Percentiles rank a stretch among this genome's conserved stretches.
Evolutionary conservation across 1,284 basidiomycete genomes (phyloP).

Genomic region (Abortiporus biennis): DNA sequence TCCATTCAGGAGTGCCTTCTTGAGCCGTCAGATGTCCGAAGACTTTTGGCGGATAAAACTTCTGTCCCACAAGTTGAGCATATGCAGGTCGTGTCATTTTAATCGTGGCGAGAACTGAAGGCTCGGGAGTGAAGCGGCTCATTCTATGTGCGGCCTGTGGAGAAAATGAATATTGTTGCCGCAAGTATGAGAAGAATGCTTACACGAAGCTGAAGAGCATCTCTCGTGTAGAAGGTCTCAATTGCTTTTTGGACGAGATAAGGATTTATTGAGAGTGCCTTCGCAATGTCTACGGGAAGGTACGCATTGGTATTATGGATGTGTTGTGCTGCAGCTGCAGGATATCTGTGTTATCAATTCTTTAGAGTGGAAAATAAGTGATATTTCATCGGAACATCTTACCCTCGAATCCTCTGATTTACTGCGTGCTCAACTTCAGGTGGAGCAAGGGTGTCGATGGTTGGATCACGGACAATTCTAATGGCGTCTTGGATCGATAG

Average conservation of each 20-base stretch:
- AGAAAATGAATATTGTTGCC: neutral
- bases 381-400: conserved; percentile 18
- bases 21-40: conserved; percentile 74
- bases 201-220: conserved; percentile 83
- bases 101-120: conserved; percentile 53
- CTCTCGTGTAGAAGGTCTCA: conserved; percentile 90
- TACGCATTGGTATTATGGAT: conserved; percentile 78
- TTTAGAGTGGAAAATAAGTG: conserved; percentile 10
- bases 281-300: conserved; percentile 74
- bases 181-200: conserved; percentile 20
- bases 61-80: conserved; percentile 87
- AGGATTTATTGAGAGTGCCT: conserved; percentile 59
- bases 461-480: conserved; percentile 49
- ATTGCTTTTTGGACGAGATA: conserved; percentile 79
- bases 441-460: conserved; percentile 52
- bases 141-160: conserved; percentile 80
- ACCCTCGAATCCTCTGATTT: conserved; percentile 67
- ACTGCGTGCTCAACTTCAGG: conserved; percentile 52
- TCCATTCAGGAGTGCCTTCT: conserved; percentile 59
- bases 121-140: conserved; percentile 78
- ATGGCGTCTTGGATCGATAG: conserved; percentile 66
- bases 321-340: conserved; percentile 61
- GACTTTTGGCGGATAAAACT: conserved; percentile 86
- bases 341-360: conserved; percentile 48
- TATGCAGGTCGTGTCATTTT: conserved; percentile 87